Evolutionary conservation across 345 rosid genomes (phyloP), one percentile per base, ranked within the genome.

Genomic region (Hypericum androsaemum): DNA sequence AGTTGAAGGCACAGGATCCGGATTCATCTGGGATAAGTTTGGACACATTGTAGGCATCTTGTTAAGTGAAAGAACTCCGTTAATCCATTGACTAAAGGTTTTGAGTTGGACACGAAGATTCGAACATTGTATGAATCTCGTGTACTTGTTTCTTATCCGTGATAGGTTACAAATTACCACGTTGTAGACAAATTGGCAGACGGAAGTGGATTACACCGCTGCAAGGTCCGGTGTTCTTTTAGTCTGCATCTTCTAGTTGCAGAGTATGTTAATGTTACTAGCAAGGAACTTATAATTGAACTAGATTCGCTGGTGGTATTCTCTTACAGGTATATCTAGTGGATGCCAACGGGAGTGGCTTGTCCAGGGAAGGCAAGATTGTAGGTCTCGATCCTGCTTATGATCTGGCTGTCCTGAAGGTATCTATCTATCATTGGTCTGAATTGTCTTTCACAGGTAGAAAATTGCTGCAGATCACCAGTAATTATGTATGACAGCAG

Each of bases 371-470:
- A 43, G 96, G 79, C 28, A 78, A 73, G 73, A 61, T 90, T 36
- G 64, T 80, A 13, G 96, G 98, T 28, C 65, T 58, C 63, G 96
- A 87, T 81, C 84, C 79, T 15, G 82, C 86, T 17, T 74, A 78
- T 63, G 96, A 90, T 70, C 72, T 87, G 38, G 96, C 94, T 66
- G 84, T 89, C 9, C 70, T 89, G 55, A 86, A 89, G 96, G 94
- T 69, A 61, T 51, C 46, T 2, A 9, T n/a, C n/a, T 22, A 22
- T 22, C 32, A 22, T 22, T 22, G 32, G 32, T 22, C 32, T 22
- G 32, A 22, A 22, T 22, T 4, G 4, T 22, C 32, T 22, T 22
- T 22, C 32, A 22, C 32, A 1, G 32, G 32, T n/a, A 22, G 32
- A 22, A 22, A 22, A 22, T 22, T 22, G 32, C 32, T 22, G 32